Evolutionary conservation across 768 basidiomycete genomes (phyloP).

Genomic region (Leucosporidium yakuticum): DNA sequence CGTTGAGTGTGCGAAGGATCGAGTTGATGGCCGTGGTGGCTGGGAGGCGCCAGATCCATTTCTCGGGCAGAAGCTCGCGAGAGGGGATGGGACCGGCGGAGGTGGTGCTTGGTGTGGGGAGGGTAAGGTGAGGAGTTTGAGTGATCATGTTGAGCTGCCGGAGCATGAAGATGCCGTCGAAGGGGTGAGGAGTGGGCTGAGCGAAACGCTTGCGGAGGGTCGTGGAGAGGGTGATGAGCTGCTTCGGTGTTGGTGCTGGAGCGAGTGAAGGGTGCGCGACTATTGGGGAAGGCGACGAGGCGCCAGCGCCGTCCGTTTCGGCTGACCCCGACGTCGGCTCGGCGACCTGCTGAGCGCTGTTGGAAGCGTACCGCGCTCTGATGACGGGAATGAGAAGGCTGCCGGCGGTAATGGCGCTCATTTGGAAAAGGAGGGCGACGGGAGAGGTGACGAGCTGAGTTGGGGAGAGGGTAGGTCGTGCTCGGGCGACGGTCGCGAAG

Average conservation of each 20-base stretch:
- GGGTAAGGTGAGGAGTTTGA: background rate
- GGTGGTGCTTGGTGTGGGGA: background rate
- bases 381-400: conserved; percentile 23
- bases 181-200: background rate
- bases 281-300: background rate
- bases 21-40: conserved; percentile 22
- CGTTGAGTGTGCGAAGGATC: conserved; percentile 14
- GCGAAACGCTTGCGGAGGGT: conserved; percentile 16
- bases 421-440: conserved; percentile 24
- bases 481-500: conserved; percentile 10
- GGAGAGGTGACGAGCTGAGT: conserved; percentile 4
- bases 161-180: conserved; percentile 28
- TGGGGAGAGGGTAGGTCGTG: background rate
- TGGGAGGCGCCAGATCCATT: conserved; percentile 29
- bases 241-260: background rate
- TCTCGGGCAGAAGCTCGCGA: conserved; percentile 13
- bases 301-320: background rate
- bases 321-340: background rate
- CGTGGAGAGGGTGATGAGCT: background rate
- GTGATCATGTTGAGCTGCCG: conserved; percentile 30
- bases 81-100: background rate
- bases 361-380: conserved; percentile 8
- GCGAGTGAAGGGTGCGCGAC: too few species aligned
- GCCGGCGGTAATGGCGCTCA: conserved; percentile 15
- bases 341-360: background rate